A percentile compares a stretch with the other conserved stretches of the same genome.
Conservation (phyloP, 495 filamentous ascomycete species). For the Staphylotrichum longicolle region DNA sequence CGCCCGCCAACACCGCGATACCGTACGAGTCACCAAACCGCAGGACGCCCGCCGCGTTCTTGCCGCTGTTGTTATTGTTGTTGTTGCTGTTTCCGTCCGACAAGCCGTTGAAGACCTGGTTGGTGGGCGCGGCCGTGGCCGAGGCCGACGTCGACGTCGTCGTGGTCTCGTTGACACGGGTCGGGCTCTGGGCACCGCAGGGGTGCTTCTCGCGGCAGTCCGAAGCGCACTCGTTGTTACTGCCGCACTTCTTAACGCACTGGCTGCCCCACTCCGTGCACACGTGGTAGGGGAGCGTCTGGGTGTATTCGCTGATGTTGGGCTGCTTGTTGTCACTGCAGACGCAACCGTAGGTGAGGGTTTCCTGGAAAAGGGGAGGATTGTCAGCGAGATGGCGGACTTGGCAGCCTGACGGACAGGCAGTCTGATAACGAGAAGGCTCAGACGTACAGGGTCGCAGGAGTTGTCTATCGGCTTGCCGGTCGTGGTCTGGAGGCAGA, state of each 20-base stretch:
- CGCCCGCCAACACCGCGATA: slow-evolving; percentile 52
- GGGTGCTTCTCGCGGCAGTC: slow-evolving; percentile 69
- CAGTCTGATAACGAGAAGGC: not conserved
- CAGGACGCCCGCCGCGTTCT: slow-evolving; percentile 41
- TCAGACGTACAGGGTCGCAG: slow-evolving; percentile 66
- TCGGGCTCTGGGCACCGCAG: slow-evolving; percentile 75
- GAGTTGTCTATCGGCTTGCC: slow-evolving; percentile 56
- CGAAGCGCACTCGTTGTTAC: slow-evolving; percentile 58
- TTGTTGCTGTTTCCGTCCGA: slow-evolving; percentile 19
- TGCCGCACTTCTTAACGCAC: slow-evolving; percentile 62
- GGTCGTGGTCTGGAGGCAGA: slow-evolving; percentile 68
- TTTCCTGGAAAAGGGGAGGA: slow-evolving; percentile 47
- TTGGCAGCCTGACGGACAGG: not conserved
- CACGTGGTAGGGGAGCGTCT: slow-evolving; percentile 81
- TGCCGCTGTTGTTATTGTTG: slow-evolving; percentile 11
- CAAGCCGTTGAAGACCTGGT: slow-evolving; percentile 50
- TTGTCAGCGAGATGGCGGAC: slow-evolving; percentile 12
- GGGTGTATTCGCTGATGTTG: slow-evolving; percentile 77
- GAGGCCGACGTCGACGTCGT: slow-evolving; percentile 50
- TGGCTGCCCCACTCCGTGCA: slow-evolving; percentile 71
- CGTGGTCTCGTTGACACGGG: slow-evolving; percentile 56
- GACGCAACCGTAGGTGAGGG: slow-evolving; percentile 68
- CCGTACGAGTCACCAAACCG: slow-evolving; percentile 60
- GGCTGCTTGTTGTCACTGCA: slow-evolving; percentile 71
- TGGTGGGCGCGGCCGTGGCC: slow-evolving; percentile 39